These are phyloP conservation scores for Pichia kudriavzevii DNA, from an alignment of 1,139 yeast species.

Conservation along the genomic window DNA sequence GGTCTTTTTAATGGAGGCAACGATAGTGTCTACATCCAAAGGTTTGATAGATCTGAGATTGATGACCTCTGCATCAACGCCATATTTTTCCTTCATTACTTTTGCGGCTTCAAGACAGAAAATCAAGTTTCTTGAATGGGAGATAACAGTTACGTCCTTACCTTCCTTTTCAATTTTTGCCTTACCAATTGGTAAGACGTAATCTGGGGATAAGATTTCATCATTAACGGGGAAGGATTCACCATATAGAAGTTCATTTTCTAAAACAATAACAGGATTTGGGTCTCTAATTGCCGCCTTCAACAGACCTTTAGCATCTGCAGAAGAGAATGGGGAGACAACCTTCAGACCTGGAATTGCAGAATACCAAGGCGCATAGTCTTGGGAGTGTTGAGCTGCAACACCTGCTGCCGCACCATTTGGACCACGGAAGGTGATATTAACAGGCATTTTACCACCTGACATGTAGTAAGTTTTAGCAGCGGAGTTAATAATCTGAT, in stretches of 20 bases:
- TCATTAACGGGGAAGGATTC: conserved; percentile 85
- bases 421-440: conserved; percentile 97
- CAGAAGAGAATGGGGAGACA: conserved; percentile 89
- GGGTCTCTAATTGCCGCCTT: conserved; percentile 98
- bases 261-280: conserved; percentile 92
- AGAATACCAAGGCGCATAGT: conserved; percentile 97
- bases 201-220: conserved; percentile 84
- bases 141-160: conserved; percentile 78
- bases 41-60: conserved; percentile 98
- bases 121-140: conserved; percentile 87
- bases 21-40: conserved; percentile 78
- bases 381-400: conserved; percentile 98
- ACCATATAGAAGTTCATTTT: conserved; percentile 92
- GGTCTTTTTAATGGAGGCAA: conserved; percentile 91
- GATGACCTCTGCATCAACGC: conserved; percentile 87
- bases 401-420: conserved; percentile 99
- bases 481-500: conserved; percentile 95
- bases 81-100: conserved; percentile 70
- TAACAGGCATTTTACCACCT: conserved; percentile 97
- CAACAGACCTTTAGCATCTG: conserved; percentile 91
- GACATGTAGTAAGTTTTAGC: conserved; percentile 99
- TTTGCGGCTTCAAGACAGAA: conserved; percentile 89
- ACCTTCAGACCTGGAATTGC: conserved; percentile 97
- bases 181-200: conserved; percentile 85
- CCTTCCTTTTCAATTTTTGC: conserved; percentile 95